Percentiles rank a stretch among this genome's conserved stretches.
These are phyloP conservation scores for Botrytis paeoniae DNA, from an alignment of 2,329 filamentous ascomycete species.

Conservation along the genomic window DNA sequence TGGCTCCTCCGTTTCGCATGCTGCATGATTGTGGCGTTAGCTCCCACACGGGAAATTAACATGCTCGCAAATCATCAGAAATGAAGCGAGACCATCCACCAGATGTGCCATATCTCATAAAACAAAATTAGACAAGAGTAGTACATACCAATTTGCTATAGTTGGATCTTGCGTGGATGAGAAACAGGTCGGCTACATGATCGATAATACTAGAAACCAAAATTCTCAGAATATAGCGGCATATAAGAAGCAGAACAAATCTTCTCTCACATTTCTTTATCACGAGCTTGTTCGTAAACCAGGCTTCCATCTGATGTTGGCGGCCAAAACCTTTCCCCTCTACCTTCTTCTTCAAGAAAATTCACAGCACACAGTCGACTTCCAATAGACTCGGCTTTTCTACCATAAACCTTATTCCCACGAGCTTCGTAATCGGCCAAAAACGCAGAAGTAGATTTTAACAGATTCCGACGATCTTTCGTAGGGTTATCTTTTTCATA, in stretches of 20 bases:
- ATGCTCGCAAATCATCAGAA: not conserved
- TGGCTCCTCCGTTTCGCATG: conserved; percentile 12
- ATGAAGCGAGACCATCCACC: not conserved
- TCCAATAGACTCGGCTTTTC: conserved; percentile 8
- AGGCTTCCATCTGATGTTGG: conserved; percentile 9
- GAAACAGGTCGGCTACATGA: conserved; percentile 15
- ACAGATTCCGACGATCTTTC: conserved; percentile 16
- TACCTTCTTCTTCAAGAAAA: conserved; percentile 20
- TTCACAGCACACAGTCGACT: conserved; percentile 17
- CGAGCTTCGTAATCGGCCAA: conserved; percentile 17
- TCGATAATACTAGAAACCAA: conserved; percentile 11
- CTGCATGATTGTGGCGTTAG: conserved; percentile 15
- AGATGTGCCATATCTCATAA: not conserved
- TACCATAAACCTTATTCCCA: conserved; percentile 15
- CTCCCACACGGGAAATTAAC: conserved; percentile 14
- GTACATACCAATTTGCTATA: conserved; percentile 11
- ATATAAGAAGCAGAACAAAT: not conserved
- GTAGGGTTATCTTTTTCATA: conserved; percentile 18
- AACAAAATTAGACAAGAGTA: not conserved
- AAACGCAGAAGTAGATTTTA: conserved; percentile 13
- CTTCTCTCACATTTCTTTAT: conserved; percentile 14
- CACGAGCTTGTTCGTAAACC: conserved; percentile 7
- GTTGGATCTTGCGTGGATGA: conserved; percentile 16
- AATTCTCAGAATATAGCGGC: not conserved
- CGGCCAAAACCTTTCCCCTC: conserved; percentile 20